Base-by-base conservation (phyloP, 164 flowering plant species). In the Platanus orientalis region DNA sequence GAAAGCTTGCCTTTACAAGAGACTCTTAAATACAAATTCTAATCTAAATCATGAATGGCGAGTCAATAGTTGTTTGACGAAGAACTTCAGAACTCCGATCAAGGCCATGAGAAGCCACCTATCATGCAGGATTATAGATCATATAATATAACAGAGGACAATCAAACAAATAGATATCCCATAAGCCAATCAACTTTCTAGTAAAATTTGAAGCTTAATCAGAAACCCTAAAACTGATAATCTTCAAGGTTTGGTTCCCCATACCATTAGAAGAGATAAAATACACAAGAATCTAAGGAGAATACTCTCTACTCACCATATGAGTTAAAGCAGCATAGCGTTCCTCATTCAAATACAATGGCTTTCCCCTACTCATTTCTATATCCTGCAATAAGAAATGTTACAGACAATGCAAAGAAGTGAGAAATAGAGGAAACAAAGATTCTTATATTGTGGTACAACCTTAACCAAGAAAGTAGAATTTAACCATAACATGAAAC, bases 21-120 rank as follows among this genome's bases (percentile, higher is more conserved):
- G 45, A 12, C 20, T n/a, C 19, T 3, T 63, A 39, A 39, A 13
- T 27, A 40, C 28, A 27, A 12, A 13, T 29, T 54, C 60, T 27
- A 28, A 73, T 78, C 28, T 66, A 85, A 60, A 82, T 54, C 74
- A 76, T 25, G 73, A 89, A 76, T 71, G 79, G 72, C 23, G 76
- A 16, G 47, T 83, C 96, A 21, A 82, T 68, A 7, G 88, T 83
- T 60, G 94, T 88, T 71, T 80, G 90, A 42, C 83, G 83, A 64
- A 91, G 92, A 71, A 91, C 96, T 69, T 85, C 88, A 39, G 96
- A 83, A 73, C 83, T 84, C 52, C 78, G 84, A 80, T 94, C 97
- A 66, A 91, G 88, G 23, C 97, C 94, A 83, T 94, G 97, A 55
- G 93, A 84, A 52, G 89, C 96, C 71, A 94, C 99, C 99, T 94